Percentiles rank a stretch among this genome's conserved stretches.
Conservation (phyloP, 441 rosid species). For the Biscutella laevigata region DNA sequence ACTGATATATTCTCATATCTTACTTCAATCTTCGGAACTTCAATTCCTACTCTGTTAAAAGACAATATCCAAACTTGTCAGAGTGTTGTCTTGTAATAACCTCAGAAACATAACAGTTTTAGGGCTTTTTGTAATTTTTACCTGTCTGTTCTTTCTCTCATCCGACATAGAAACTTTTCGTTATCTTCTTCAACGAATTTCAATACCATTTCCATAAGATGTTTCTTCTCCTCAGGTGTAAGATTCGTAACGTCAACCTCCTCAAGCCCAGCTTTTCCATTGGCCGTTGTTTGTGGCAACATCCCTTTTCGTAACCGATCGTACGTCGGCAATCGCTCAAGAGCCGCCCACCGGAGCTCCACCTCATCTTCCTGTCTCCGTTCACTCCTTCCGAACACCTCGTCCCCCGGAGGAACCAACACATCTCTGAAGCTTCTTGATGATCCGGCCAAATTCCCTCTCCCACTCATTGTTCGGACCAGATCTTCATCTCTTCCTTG, state of each 20-base stretch:
- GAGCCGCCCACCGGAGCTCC: constrained; percentile 86
- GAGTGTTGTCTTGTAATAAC: too few relatives aligned
- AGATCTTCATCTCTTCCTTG: constrained; percentile 43
- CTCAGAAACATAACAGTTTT: too few relatives aligned
- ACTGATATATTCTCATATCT: constrained; percentile 53
- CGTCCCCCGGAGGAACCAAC: constrained; percentile 31
- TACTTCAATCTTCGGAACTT: constrained; percentile 68
- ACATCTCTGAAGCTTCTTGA: constrained; percentile 43
- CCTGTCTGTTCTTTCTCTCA: constrained; percentile 62
- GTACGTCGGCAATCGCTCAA: constrained; percentile 74
- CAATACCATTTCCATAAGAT: constrained; percentile 47
- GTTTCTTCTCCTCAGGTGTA: constrained; percentile 42
- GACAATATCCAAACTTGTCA: too few relatives aligned
- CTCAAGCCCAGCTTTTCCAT: constrained; percentile 35
- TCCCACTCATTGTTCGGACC: constrained; percentile 38
- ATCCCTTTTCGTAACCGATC: constrained; percentile 61
- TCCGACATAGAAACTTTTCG: constrained; percentile 44
- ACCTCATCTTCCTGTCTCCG: constrained; percentile 51
- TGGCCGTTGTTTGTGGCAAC: constrained; percentile 38
- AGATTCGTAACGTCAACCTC: constrained; percentile 60
- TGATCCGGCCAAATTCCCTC: constrained; percentile 35
- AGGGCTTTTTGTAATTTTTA: too few relatives aligned
- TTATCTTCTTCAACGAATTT: constrained; percentile 60
- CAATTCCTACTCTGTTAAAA: constrained; percentile 65
- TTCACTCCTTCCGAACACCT: constrained; percentile 34